Evolutionary conservation across 805 yeast species (phyloP).

Genomic region (Schwanniomyces yamadae): DNA sequence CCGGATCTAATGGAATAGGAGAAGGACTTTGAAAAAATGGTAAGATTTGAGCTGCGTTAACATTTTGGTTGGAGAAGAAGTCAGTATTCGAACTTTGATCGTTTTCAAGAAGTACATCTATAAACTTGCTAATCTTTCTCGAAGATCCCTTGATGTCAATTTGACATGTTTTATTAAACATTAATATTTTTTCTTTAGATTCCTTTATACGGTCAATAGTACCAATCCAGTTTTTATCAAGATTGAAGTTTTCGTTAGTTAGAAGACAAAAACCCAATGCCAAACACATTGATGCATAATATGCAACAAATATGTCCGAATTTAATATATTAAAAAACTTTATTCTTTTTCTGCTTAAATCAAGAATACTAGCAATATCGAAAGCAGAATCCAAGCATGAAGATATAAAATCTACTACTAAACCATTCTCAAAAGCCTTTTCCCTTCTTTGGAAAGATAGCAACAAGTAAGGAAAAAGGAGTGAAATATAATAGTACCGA

Average conservation of each 20-base stretch:
- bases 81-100: not conserved
- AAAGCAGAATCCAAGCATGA: slow-evolving; percentile 1
- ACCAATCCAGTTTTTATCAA: too few species aligned
- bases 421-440: not conserved
- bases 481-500: slow-evolving; percentile 6
- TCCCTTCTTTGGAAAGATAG: not conserved
- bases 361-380: not conserved
- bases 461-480: slow-evolving; percentile 6
- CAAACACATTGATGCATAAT: slow-evolving; percentile 7
- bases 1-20: too few species aligned
- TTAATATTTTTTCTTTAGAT: not conserved
- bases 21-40: too few species aligned
- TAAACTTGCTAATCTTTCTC: slow-evolving; percentile 5
- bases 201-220: not conserved
- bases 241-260: too few species aligned
- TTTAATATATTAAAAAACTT: slow-evolving; percentile 2
- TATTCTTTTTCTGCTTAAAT: not conserved
- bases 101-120: slow-evolving; percentile 4
- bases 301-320: slow-evolving; percentile 4
- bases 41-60: too few species aligned
- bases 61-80: too few species aligned
- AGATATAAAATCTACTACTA: not conserved
- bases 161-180: not conserved
- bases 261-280: slow-evolving; percentile 2
- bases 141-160: slow-evolving; percentile 4